Conservation (phyloP, 768 basidiomycete species). For the Collybiopsis confluens region DNA sequence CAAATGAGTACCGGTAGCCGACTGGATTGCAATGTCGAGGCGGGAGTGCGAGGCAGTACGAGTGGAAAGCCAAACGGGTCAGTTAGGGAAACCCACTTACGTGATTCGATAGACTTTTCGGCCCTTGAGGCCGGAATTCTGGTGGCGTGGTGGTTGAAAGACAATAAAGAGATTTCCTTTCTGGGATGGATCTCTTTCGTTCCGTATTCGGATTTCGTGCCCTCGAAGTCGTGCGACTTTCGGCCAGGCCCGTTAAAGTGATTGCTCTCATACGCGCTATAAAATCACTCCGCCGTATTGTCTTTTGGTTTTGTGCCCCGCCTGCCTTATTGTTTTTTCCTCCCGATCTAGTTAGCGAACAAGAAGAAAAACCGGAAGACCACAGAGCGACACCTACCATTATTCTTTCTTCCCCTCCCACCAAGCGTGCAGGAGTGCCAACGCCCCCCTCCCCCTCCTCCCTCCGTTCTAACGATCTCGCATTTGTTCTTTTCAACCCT, state of each 20-base stretch:
- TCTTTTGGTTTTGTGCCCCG: conserved; percentile 56
- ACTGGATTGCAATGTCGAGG: too few relatives aligned
- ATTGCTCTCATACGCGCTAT: conserved; percentile 37
- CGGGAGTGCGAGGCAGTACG: conserved; percentile 17
- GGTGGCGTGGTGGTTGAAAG: conserved; percentile 22
- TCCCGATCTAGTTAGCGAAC: conserved; percentile 38
- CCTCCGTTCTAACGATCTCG: conserved; percentile 16
- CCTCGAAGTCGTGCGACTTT: conserved; percentile 1
- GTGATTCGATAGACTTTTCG: conserved; percentile 25
- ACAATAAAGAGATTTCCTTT: conserved; percentile 47
- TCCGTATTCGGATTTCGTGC: conserved; percentile 28
- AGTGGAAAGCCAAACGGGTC: conserved; percentile 21
- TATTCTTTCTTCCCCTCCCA: conserved; percentile 31
- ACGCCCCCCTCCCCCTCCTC: conserved; percentile 27
- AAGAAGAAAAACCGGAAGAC: conserved; percentile 44
- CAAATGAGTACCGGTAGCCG: too few relatives aligned
- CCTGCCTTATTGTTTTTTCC: conserved; percentile 60
- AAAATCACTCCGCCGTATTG: conserved; percentile 54
- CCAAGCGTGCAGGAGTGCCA: conserved; percentile 31
- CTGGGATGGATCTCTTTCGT: conserved; percentile 24
- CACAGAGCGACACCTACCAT: conserved; percentile 45
- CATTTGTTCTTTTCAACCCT: conserved; percentile 21
- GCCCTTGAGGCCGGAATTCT: conserved; percentile 26
- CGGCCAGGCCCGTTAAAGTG: conserved; percentile 25
- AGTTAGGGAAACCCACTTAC: conserved; percentile 4